Evolutionary conservation across 2,329 filamentous ascomycete genomes (phyloP).

Genomic region (Dryadomyces sulphureus): DNA sequence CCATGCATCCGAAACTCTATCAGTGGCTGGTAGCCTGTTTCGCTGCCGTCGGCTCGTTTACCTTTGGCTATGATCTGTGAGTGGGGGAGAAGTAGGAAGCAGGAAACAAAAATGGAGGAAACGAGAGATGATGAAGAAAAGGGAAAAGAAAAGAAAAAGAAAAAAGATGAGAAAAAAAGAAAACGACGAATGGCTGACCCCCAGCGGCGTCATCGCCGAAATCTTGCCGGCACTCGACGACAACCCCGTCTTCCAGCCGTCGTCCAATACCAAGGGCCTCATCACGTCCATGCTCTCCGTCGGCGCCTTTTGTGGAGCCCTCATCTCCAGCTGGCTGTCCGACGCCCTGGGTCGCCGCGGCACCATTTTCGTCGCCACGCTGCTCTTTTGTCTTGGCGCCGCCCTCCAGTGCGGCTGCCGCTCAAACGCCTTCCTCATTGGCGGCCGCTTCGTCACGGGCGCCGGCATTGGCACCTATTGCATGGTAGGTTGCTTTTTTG

Average conservation of each 20-base stretch:
- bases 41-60: slow-evolving; percentile 1
- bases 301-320: slow-evolving; percentile 1
- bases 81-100: no score
- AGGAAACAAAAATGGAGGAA: no score
- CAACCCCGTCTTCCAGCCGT: not conserved
- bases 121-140: no score
- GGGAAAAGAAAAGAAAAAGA: no score
- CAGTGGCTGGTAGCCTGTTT: slow-evolving; percentile 5
- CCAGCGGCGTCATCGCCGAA: not conserved
- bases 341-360: slow-evolving; percentile 41
- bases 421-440: slow-evolving; percentile 38
- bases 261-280: not conserved
- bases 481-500: not conserved
- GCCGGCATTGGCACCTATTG: slow-evolving; percentile 32
- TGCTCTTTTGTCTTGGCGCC: slow-evolving; percentile 46
- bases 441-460: slow-evolving; percentile 42
- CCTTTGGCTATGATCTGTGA: slow-evolving; percentile 3
- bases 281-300: not conserved
- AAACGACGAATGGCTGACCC: no score
- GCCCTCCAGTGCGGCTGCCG: slow-evolving; percentile 43
- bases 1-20: slow-evolving; percentile 4
- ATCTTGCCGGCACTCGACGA: not conserved
- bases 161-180: no score
- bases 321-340: slow-evolving; percentile 33
- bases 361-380: slow-evolving; percentile 40